These are phyloP conservation scores for Sporisorium exsertum DNA, from an alignment of 1,284 basidiomycete species.

Conservation along the genomic window DNA sequence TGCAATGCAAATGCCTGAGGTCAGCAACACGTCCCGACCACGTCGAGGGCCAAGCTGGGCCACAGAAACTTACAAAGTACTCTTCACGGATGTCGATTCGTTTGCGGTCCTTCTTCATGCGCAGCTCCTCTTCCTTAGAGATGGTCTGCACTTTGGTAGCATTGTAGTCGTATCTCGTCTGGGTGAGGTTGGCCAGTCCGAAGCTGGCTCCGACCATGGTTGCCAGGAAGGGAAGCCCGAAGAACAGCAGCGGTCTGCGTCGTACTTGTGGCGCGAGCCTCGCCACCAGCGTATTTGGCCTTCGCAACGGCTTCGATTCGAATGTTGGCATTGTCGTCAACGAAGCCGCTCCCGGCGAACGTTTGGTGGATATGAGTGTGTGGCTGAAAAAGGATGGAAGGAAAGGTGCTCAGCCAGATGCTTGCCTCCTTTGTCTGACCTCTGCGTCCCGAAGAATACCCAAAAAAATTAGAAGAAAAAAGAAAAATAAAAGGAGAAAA, in stretches of 20 bases:
- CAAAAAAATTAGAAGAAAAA: no score
- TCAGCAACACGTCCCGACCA: background rate
- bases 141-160: slow-evolving; percentile 82
- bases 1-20: background rate
- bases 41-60: background rate
- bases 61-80: slow-evolving; percentile 75
- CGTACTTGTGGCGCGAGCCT: slow-evolving; percentile 61
- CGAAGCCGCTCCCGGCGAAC: background rate
- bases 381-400: slow-evolving; percentile 3
- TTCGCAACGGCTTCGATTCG: slow-evolving; percentile 48
- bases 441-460: no score
- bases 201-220: slow-evolving; percentile 90
- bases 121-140: slow-evolving; percentile 84
- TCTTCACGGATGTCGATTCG: slow-evolving; percentile 93
- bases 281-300: slow-evolving; percentile 29
- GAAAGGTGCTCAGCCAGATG: no score
- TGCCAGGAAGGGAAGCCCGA: slow-evolving; percentile 87
- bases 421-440: no score
- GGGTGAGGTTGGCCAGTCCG: slow-evolving; percentile 84
- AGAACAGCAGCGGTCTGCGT: slow-evolving; percentile 73
- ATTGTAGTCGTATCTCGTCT: slow-evolving; percentile 90
- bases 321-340: slow-evolving; percentile 42
- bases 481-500: background rate
- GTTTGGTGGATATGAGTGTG: no score
- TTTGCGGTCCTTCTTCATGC: slow-evolving; percentile 82